Evolutionary conservation across 202 grass and related monocot species (phyloP).

Genomic region (Hordeum pubiflorum): DNA sequence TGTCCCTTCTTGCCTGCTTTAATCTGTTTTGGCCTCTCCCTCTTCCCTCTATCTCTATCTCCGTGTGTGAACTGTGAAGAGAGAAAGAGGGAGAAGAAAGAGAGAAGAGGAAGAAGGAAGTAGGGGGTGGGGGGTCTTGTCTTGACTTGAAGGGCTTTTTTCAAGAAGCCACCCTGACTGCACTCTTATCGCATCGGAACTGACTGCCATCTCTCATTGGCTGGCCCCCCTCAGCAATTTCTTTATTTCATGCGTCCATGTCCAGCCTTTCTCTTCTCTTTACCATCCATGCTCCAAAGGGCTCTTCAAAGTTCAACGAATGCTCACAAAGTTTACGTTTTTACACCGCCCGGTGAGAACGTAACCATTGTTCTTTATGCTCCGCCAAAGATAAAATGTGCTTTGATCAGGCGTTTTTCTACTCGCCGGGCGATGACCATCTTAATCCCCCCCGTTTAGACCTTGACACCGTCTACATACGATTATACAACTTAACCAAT

Average conservation of each 20-base stretch:
- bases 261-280: not conserved
- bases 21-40: not conserved
- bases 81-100: not conserved
- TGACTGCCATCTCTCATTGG: conserved; percentile 36
- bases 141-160: conserved; percentile 47
- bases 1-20: conserved; percentile 32
- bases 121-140: conserved; percentile 28
- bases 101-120: not conserved
- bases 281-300: not conserved
- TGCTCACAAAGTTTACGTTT: not conserved
- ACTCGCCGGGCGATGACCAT: not conserved
- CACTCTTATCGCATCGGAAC: conserved; percentile 60
- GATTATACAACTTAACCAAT: not conserved
- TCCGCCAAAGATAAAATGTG: not conserved
- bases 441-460: not conserved
- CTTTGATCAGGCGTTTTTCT: not conserved
- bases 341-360: not conserved
- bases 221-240: conserved; percentile 10
- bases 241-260: conserved; percentile 19
- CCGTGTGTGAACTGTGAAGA: not conserved
- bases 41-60: not conserved
- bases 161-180: conserved; percentile 36
- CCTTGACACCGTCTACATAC: conserved; percentile 6
- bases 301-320: not conserved
- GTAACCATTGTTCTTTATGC: not conserved